Conservation (phyloP, 345 rosid species). For the Gossypioides kirkii region DNA sequence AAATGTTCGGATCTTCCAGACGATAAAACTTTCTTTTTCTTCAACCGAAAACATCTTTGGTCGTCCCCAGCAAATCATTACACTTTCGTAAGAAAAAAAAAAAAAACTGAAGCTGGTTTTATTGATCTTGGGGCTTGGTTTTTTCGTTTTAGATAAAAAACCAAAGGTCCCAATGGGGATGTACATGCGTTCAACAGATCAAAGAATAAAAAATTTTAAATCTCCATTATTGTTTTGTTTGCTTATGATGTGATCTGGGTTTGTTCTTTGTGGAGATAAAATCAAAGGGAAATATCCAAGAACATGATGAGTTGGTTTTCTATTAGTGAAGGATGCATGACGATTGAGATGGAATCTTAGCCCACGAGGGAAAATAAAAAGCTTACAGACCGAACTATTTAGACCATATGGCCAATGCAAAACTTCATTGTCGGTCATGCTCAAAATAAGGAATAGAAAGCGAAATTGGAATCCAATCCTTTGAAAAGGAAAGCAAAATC, state of each 20-base stretch:
- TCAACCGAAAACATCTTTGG: neutral
- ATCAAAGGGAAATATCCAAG: neutral
- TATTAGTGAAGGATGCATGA: no score
- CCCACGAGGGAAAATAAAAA: neutral
- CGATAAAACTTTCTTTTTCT: slow-evolving; percentile 6
- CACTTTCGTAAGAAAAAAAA: neutral
- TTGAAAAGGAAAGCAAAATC: neutral
- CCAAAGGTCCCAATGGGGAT: slow-evolving; percentile 10
- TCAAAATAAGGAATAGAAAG: neutral
- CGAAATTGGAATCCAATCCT: neutral
- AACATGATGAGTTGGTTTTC: neutral
- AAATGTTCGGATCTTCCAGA: slow-evolving; percentile 69
- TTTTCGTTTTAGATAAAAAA: slow-evolving; percentile 21
- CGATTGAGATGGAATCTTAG: neutral
- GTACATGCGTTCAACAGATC: neutral
- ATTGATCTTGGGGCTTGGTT: slow-evolving; percentile 1
- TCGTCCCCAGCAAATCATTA: neutral
- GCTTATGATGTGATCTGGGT: neutral
- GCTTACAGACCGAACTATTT: neutral
- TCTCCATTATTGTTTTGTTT: neutral
- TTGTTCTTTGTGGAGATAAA: neutral
- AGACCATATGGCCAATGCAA: neutral
- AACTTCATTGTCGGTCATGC: neutral
- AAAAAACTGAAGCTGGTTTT: neutral
- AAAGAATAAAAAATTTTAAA: neutral